Evolutionary conservation across 192 early-diverging fungal species (phyloP), one percentile per base, ranked within the genome.

Genomic region (Coemansia sp.): DNA sequence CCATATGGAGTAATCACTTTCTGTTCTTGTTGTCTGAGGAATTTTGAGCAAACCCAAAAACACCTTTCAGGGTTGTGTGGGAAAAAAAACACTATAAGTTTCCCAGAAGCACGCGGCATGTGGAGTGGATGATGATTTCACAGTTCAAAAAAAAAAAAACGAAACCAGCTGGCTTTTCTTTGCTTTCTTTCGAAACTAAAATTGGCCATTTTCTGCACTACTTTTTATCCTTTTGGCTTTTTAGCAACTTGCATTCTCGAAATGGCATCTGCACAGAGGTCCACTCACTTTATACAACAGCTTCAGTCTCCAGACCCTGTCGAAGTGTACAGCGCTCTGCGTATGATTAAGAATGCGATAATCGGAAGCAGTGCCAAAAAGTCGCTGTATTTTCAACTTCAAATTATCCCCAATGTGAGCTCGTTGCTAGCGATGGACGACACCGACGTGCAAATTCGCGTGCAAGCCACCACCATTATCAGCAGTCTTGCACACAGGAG

Each of bases 321-420:
- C 34, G 73, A 70, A 59, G 78, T 81, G 25, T 81, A 81, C 52
- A 32, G 60, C 19, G 78, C 78, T 17, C 66, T 81, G 60, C 59
- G 78, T 15, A 60, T 66, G 34, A 81, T 81, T 43, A 81, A 81
- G 59, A 81, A 81, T 70, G 63, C 64, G 23, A 71, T 81, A 54
- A 81, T 81, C 3, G 78, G 78, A 61, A 81, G 78, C 73, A 75
- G 62, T 56, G 54, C 66, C 10, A 74, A 81, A 49, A 81, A 81
- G 73, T 19, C 70, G 36, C 53, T 81, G 55, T 81, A 75, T 70
- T 63, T 72, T 55, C 59, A 23, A 42, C 66, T 81, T 20, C 60
- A 74, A 42, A 67, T 81, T 9, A 63, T 81, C 5, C 73, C 78
- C 10, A 61, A 68, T 15, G 70, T 81, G 35, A 66, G 65, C 41